Evolutionary conservation across 257 asterid genomes (phyloP).

Genomic region (Ajuga chamaepitys): DNA sequence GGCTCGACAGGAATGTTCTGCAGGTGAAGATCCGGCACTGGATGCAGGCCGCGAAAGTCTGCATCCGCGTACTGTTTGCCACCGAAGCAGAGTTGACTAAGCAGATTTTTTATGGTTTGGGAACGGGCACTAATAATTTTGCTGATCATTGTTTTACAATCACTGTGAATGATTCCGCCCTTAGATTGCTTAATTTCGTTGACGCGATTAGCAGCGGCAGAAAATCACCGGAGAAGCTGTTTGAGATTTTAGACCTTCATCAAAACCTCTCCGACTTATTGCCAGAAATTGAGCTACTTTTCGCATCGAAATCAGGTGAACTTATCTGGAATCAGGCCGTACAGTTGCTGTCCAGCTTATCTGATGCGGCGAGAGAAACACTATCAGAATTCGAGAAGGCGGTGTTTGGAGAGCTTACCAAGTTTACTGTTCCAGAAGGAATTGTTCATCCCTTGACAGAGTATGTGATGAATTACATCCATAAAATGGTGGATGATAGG

Average conservation of each 20-base stretch:
- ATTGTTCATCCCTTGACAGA: constrained; percentile 67
- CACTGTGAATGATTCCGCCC: constrained; percentile 52
- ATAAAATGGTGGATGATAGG: constrained; percentile 54
- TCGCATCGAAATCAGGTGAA: constrained; percentile 46
- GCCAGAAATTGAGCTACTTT: constrained; percentile 51
- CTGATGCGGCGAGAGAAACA: constrained; percentile 56
- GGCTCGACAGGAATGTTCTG: constrained; percentile 46
- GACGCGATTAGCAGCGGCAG: constrained; percentile 60
- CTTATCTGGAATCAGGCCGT: constrained; percentile 45
- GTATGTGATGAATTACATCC: constrained; percentile 63
- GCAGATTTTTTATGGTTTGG: constrained; percentile 50
- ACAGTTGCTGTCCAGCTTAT: constrained; percentile 53
- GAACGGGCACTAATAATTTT: constrained; percentile 2
- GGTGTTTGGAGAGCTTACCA: constrained; percentile 59
- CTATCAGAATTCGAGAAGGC: constrained; percentile 66
- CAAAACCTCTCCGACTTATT: constrained; percentile 43
- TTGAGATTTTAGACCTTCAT: constrained; percentile 66
- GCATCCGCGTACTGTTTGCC: constrained; percentile 45
- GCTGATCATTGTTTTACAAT: constrained; percentile 59
- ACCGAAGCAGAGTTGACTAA: constrained; percentile 51
- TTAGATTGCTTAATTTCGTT: constrained; percentile 60
- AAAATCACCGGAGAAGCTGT: constrained; percentile 66
- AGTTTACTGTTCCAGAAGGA: constrained; percentile 56
- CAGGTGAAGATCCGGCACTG: constrained; percentile 64
- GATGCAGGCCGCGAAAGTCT: constrained; percentile 55